phyloP scores from a whole-genome alignment of 441 rosid species.

The Populus hybrid region DNA sequence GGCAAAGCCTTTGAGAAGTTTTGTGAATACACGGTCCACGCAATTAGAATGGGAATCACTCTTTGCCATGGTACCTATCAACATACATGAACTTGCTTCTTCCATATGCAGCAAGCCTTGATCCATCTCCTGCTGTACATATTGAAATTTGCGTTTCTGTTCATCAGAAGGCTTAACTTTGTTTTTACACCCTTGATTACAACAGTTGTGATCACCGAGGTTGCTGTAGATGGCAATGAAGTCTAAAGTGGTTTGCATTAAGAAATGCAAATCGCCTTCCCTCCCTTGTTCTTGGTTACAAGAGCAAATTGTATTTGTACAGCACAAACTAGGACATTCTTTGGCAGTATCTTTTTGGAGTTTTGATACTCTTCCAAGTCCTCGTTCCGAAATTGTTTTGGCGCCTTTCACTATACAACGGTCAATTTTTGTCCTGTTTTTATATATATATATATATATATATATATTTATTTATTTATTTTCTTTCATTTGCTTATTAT shows the following conservation, averaged over 20 bases:
- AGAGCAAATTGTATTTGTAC: too few species aligned
- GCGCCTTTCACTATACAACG: too few species aligned
- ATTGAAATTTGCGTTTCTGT: neutral
- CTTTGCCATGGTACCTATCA: neutral
- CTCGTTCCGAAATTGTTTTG: too few species aligned
- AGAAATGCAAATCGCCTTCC: neutral
- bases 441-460: too few species aligned
- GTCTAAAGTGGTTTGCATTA: neutral
- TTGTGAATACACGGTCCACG: constrained; percentile 47
- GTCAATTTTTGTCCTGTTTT: too few species aligned
- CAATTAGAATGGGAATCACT: neutral
- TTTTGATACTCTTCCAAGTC: too few species aligned
- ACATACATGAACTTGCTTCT: neutral
- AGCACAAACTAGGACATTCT: too few species aligned
- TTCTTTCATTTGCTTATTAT: too few species aligned
- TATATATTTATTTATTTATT: too few species aligned
- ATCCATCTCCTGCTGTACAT: neutral
- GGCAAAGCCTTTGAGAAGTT: constrained; percentile 48
- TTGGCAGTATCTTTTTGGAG: too few species aligned
- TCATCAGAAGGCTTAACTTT: neutral
- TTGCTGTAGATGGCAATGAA: neutral
- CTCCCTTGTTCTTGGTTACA: too few species aligned
- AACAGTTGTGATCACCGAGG: neutral
- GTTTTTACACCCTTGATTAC: neutral
- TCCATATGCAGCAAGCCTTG: neutral